Evolutionary conservation across 129 eudicot species (phyloP), one percentile per base, ranked within the genome.

Genomic region (Ambrosia trifida): DNA sequence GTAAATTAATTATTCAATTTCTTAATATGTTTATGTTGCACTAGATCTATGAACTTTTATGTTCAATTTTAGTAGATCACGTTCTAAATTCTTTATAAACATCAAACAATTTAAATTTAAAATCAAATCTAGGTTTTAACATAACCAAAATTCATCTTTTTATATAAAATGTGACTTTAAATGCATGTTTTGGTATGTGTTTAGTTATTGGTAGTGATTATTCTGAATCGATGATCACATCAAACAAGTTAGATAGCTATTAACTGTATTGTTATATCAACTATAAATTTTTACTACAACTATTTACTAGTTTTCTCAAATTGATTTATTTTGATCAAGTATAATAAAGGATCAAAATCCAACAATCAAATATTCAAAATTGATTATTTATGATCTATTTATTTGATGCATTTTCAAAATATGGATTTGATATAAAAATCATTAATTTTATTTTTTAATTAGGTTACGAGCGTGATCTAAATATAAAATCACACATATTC

Each of bases 91-190:
- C 7, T 66, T 13, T 12, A 4, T 5, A 11, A 11, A 66, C 14
- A 66, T 45, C 2, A 45, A 66, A 45, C 76, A 13, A 41, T 56
- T 28, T 0, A 41, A 19, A 57, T 35, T n/a, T 71, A 2, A 57
- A 13, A 24, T n/a, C 32, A 71, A 32, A 56, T 71, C 67, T 70
- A 70, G 13, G 66, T 41, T 70, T 70, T 36, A 52, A 17, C 58
- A 52, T 52, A 52, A 52, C 28, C 31, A 17, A 52, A 68, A 16
- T 7, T n/a, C 12, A 17, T 41, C 20, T 64, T 64, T 38, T 10
- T 14, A 41, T 41, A 17, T 40, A 35, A n/a, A n/a, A 16, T 35
- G 28, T 68, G 47, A 6, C 17, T 31, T 47, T 68, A 51, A 32
- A 52, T 53, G 64, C 14, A 33, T 52, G 17, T 5, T 33, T 51